Evolutionary conservation across 2,329 filamentous ascomycete genomes (phyloP), one percentile per base, ranked within the genome.

Genomic region (Neophaeococcomyces mojaviensis): DNA sequence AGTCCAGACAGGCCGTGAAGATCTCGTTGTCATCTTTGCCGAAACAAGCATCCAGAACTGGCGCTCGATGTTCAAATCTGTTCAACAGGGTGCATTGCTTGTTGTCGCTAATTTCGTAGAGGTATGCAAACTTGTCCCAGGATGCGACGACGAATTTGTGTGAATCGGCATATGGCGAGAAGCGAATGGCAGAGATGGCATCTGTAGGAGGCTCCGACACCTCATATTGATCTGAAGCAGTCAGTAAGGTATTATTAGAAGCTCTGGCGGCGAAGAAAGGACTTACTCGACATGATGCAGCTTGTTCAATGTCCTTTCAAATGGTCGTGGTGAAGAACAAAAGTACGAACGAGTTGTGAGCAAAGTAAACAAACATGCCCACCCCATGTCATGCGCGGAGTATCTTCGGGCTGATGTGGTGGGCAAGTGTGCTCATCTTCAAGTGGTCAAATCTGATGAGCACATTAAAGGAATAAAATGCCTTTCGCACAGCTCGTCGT

Each of bases 81-180:
- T 52, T 48, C 4, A 57, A 24, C 26, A 50, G 50, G 5, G 42
- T 49, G 40, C 50, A 54, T 18, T 44, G 43, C 54, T 82, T 86
- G 54, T 79, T 77, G 26, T 89, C 60, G 5, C 80, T 82, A 49
- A 84, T 77, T 61, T 94, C 86, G 73, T 97, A 97, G 43, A 90
- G 74, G 67, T 96, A 94, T 46, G 94, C 80, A 63, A 87, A 80
- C 66, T 82, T 87, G 68, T 97, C 90, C 92, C 92, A 98, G 46
- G 88, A 95, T 9, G 89, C 84, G 57, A 90, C 89, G n/a, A 94
- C 78, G 31, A 98, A 76, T 57, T 82, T 84, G 44, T 82, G 76
- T n/a, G 82, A 80, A 50, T 75, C 69, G 19, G 88, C 84, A 54
- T 76, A 70, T 30, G 88, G 86, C 54, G 89, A 87, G 73, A 94